These are phyloP conservation scores for Neodidymelliopsis sp. DNA, from an alignment of 2,329 filamentous ascomycete genomes.

Conservation along the genomic window DNA sequence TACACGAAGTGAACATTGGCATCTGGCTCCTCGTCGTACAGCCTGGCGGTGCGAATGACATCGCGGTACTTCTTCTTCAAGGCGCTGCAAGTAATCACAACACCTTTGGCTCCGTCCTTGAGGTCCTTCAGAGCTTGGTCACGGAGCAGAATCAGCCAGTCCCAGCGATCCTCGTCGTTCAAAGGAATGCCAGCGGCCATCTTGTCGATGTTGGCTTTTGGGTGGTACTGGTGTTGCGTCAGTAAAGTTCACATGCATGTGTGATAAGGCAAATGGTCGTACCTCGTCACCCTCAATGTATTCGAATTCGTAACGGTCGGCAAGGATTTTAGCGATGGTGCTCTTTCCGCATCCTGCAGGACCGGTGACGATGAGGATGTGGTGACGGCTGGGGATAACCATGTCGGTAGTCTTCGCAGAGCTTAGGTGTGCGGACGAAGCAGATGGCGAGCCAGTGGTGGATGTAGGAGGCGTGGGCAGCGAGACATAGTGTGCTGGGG, in stretches of 20 bases:
- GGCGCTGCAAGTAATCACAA: slow-evolving; percentile 96
- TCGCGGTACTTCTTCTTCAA: slow-evolving; percentile 98
- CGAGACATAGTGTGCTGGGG: slow-evolving; percentile 40
- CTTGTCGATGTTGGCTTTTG: slow-evolving; percentile 70
- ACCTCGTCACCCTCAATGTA: slow-evolving; percentile 63
- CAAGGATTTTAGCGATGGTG: slow-evolving; percentile 57
- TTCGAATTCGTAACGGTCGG: slow-evolving; percentile 52
- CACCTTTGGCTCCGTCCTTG: slow-evolving; percentile 58
- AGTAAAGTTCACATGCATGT: neutral
- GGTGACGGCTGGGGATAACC: slow-evolving; percentile 50
- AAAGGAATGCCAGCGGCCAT: slow-evolving; percentile 86
- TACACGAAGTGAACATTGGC: slow-evolving; percentile 85
- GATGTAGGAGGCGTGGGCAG: slow-evolving; percentile 42
- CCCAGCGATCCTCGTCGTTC: slow-evolving; percentile 94
- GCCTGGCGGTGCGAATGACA: slow-evolving; percentile 58
- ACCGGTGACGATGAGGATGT: slow-evolving; percentile 62
- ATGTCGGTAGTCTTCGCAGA: slow-evolving; percentile 29
- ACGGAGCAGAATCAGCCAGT: slow-evolving; percentile 75
- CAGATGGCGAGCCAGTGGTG: slow-evolving; percentile 34
- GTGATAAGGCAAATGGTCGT: slow-evolving; percentile 24
- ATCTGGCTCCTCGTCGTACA: slow-evolving; percentile 55
- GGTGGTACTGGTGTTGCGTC: slow-evolving; percentile 53
- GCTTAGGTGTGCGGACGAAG: slow-evolving; percentile 26
- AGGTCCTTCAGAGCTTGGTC: slow-evolving; percentile 53
- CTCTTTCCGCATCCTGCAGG: slow-evolving; percentile 64